A percentile compares a stretch with the other conserved stretches of the same genome.
These are phyloP conservation scores for Solanum lycopersicoides DNA, from an alignment of 257 asterid genomes.

Conservation along the genomic window DNA sequence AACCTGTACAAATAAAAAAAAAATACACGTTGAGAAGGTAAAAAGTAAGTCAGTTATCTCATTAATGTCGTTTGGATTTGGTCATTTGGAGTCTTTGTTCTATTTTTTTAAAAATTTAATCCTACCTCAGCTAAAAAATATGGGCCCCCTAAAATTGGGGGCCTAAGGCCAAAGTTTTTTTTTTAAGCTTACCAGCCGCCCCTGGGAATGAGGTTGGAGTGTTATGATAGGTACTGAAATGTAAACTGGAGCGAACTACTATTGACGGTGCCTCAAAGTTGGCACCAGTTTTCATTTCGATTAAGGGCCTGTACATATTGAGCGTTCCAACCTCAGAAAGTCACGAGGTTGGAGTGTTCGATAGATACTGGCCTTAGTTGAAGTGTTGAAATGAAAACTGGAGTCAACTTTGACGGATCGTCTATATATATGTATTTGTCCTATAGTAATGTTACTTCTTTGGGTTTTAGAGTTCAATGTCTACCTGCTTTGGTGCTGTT, in stretches of 20 bases:
- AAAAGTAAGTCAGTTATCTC: too few relatives aligned
- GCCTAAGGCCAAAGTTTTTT: too few relatives aligned
- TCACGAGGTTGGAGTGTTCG: neutral
- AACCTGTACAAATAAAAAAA: too few relatives aligned
- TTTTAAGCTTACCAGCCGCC: too few relatives aligned
- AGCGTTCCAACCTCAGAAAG: neutral
- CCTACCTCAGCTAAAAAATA: too few relatives aligned
- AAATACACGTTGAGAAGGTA: too few relatives aligned
- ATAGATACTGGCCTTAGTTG: neutral
- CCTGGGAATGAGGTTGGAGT: neutral
- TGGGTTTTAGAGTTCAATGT: neutral
- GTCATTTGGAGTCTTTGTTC: too few relatives aligned
- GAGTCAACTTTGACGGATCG: neutral
- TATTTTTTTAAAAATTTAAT: too few relatives aligned
- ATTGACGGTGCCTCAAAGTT: neutral
- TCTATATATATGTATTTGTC: neutral
- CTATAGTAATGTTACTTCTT: neutral
- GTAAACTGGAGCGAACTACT: neutral
- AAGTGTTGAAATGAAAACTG: neutral
- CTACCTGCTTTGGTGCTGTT: conserved; percentile 68
- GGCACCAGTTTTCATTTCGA: neutral
- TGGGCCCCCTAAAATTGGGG: neutral
- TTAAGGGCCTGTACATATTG: neutral
- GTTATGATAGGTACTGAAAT: neutral
- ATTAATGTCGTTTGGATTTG: too few relatives aligned